Conservation (phyloP, 202 grass and related monocot genomes). For the Panicum virgatum region DNA sequence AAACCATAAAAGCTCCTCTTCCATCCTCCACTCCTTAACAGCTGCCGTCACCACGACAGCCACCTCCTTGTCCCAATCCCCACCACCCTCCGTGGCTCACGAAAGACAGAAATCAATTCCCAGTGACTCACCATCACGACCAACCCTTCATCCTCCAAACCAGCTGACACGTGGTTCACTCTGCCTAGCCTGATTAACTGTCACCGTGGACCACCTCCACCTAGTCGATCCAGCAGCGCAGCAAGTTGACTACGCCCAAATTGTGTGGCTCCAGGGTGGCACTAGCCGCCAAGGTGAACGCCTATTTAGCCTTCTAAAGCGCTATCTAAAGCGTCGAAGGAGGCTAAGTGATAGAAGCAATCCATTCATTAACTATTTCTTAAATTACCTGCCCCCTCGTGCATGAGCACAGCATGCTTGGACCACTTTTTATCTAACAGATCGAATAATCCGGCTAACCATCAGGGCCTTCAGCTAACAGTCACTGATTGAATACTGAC, state of each 20-base stretch:
- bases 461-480: neutral
- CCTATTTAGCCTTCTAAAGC: neutral
- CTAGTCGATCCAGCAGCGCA: neutral
- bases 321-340: neutral
- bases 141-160: neutral
- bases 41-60: neutral
- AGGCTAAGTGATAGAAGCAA: neutral
- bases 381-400: neutral
- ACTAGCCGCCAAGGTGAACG: neutral
- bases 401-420: neutral
- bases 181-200: neutral
- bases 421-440: neutral
- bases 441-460: neutral
- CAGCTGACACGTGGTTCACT: neutral
- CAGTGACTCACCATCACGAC: neutral
- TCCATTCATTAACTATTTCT: conserved; percentile 5
- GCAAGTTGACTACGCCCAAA: neutral
- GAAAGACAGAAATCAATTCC: neutral
- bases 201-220: neutral
- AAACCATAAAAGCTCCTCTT: neutral
- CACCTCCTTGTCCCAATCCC: neutral
- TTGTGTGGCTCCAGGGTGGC: neutral
- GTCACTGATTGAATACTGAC: neutral
- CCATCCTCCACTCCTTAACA: neutral
- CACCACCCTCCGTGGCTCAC: neutral